Base-by-base conservation (phyloP, 2,329 filamentous ascomycete genomes). In the Claviceps quebecensis region DNA sequence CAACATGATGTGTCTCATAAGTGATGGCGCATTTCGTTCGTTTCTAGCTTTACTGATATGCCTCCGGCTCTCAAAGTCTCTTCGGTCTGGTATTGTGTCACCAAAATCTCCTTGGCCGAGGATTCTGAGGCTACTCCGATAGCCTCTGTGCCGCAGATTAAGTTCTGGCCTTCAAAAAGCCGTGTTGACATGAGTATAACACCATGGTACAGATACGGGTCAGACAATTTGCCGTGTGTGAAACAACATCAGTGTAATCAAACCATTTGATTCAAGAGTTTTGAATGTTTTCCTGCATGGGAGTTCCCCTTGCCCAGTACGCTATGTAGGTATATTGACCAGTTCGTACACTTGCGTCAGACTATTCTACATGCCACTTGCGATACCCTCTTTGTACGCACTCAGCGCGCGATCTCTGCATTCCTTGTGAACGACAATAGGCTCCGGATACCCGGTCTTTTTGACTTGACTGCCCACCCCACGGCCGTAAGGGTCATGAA, bases 401-500 rank as follows among this genome's bases (percentile, higher is more conserved):
- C 67, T 69, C 62, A 93, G 67, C 29, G 84, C 84, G 57, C 78
- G 74, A 49, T 85, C 80, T 53, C 88, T 76, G 49, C 77, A 77
- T 13, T 71, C 71, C 60, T 82, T 84, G 64, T 95, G 89, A 41
- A 84, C 76, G 1, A 95, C 86, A 56, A 91, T 83, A 8, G 79
- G 78, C 64, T 73, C 71, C 0, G 88, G 87, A 63, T 95, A 95
- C 0, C 84, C 84, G 7, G 71, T 74, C 67, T 76, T 82, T 67
- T 76, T 75, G 7, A 81, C 85, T 55, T 75, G 65, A 9, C 67
- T 67, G 1, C 65, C 76, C 0, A 74, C 81, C 1, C 84, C 82
- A 47, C 82, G 75, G 2, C 71, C 77, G 63, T 90, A 91, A 1
- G 89, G 89, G 56, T 90, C 87, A 63, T 95, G 88, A 4, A 95